These are phyloP conservation scores for Fusarium duplospermum DNA, from an alignment of 2,329 filamentous ascomycete species.

Conservation along the genomic window DNA sequence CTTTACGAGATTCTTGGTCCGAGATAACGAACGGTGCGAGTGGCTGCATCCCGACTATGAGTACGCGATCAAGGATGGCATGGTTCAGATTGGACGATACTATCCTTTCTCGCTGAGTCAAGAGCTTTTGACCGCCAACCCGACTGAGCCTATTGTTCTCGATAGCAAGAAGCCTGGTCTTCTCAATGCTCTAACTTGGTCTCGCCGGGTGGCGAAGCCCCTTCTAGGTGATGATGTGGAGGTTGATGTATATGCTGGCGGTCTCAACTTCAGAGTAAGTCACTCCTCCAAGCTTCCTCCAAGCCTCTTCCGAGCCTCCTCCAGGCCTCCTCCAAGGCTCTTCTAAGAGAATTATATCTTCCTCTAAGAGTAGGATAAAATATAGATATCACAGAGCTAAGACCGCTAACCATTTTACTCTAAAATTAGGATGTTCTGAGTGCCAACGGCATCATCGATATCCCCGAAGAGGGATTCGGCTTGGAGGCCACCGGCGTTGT, in stretches of 20 bases:
- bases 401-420: background rate
- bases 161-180: constrained; percentile 26
- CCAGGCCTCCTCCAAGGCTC: too few species aligned
- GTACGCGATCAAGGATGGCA: constrained; percentile 44
- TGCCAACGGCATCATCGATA: constrained; percentile 47
- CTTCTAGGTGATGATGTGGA: constrained; percentile 46
- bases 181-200: constrained; percentile 39
- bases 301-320: too few species aligned
- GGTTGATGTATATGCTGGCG: constrained; percentile 42
- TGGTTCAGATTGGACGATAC: constrained; percentile 43
- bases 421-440: constrained; percentile 52
- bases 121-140: constrained; percentile 17
- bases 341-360: background rate
- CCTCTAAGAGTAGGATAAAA: background rate
- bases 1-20: constrained; percentile 36
- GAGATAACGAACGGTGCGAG: constrained; percentile 28
- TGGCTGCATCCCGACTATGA: constrained; percentile 46
- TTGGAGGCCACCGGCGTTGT: constrained; percentile 49
- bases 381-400: background rate
- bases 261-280: constrained; percentile 38
- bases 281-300: background rate
- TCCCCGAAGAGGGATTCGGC: constrained; percentile 35
- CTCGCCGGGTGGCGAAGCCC: constrained; percentile 1
- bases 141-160: constrained; percentile 7
- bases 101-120: constrained; percentile 41